Evolutionary conservation across 139 green algal species (phyloP), one percentile per base, ranked within the genome.

Genomic region (Volvox reticuliferus): DNA sequence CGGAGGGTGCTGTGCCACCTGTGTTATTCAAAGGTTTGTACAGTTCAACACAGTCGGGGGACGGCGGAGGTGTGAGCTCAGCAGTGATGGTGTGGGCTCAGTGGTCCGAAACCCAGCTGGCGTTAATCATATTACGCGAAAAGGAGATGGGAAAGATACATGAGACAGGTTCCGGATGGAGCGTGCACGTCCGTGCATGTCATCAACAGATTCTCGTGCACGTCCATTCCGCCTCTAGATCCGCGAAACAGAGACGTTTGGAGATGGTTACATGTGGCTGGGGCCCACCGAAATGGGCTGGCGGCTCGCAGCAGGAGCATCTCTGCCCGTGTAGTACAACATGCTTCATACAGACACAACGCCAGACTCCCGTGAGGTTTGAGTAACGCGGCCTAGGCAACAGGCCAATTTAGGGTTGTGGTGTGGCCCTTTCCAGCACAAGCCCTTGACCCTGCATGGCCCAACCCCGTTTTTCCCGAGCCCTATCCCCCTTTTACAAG

Each of bases 1-100:
- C 83, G 83, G 9, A 63, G 33, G 21, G 83, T 89, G 83, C 83
- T 89, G 83, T 89, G 83, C 83, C 83, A 89, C 63, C 82, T 88
- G 82, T 26, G 82, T 65, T 26, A 55, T 55, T 55, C 44, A 55
- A 55, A 9, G 78, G 37, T 37, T n/a, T n/a, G n/a, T n/a, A n/a
- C n/a, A 67, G 14, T 21, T n/a, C 20, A 37, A 33, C 1, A 33
- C n/a, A 19, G 30, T 14, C 76, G 5, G 18, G 33, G 1, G 16
- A 12, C 22, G 12, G 6, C 22, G 24, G 67, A n/a, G n/a, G n/a
- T n/a, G n/a, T n/a, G n/a, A n/a, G n/a, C 24, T 26, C 67, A 26
- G 67, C 24, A 12, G 67, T 28, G 67, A 14, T 75, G 3, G 2
- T 28, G 24, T 28, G 67, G 24, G 67, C 22, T 12, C 22, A 12